These are phyloP conservation scores for Paramecium primaurelia DNA, from an alignment of 73 alveolate genomes.

Conservation along the genomic window DNA sequence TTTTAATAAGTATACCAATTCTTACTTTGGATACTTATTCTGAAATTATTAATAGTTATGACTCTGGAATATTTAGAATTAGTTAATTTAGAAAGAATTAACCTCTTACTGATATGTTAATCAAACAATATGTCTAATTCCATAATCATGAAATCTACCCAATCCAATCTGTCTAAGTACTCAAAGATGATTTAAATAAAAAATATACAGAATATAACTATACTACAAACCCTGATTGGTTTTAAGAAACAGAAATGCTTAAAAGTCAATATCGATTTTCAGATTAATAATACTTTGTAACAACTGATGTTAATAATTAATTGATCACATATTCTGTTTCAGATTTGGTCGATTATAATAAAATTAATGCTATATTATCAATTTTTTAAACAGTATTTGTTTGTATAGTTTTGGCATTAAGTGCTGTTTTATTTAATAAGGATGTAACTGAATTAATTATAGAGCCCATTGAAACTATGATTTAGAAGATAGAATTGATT, in stretches of 20 bases:
- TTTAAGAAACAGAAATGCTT: not conserved
- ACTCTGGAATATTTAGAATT: constrained; percentile 37
- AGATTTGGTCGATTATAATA: constrained; percentile 62
- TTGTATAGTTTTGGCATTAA: constrained; percentile 68
- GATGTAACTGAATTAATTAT: constrained; percentile 74
- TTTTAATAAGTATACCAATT: constrained; percentile 77
- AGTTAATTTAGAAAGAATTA: not conserved
- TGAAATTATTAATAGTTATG: constrained; percentile 63
- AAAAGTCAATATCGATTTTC: not conserved
- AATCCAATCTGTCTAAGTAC: not conserved
- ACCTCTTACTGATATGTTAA: not conserved
- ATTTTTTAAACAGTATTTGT: constrained; percentile 73
- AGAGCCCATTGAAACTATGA: constrained; percentile 88
- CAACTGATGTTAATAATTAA: not conserved
- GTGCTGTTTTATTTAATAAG: constrained; percentile 73
- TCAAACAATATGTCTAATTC: not conserved
- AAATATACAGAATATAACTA: not conserved
- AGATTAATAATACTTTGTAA: constrained; percentile 11
- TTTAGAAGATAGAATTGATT: constrained; percentile 74
- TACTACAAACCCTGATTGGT: not conserved
- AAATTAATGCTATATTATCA: constrained; percentile 66
- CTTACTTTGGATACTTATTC: constrained; percentile 67
- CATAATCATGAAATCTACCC: constrained; percentile 25
- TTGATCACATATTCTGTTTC: constrained; percentile 50
- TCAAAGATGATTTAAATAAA: not conserved